A percentile compares a stretch with the other conserved stretches of the same genome.
These are phyloP conservation scores for Vigna mungo DNA, from an alignment of 306 rosid genomes.

Conservation along the genomic window DNA sequence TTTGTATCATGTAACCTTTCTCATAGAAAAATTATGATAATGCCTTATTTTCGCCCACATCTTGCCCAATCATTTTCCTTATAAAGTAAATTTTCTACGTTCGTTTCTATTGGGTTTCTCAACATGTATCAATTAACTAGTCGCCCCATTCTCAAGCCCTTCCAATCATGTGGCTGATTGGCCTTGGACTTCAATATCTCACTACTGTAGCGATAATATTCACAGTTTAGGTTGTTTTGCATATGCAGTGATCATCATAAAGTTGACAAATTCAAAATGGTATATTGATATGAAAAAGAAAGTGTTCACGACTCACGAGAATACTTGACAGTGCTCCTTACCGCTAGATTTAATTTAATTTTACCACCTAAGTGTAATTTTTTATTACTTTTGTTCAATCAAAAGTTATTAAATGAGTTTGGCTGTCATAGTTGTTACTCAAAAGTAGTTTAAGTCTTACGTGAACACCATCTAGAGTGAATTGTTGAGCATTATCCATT, in stretches of 20 bases:
- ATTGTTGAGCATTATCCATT: neutral
- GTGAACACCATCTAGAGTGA: neutral
- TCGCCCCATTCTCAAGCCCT: slow-evolving; percentile 8
- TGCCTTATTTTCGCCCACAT: slow-evolving; percentile 48
- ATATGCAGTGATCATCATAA: slow-evolving; percentile 14
- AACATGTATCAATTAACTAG: slow-evolving; percentile 29
- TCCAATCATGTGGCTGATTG: slow-evolving; percentile 30
- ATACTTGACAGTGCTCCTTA: neutral
- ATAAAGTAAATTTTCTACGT: slow-evolving; percentile 20
- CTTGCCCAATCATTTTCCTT: slow-evolving; percentile 38
- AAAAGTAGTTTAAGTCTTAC: neutral
- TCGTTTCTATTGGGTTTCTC: slow-evolving; percentile 22
- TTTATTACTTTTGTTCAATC: neutral
- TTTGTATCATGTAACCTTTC: slow-evolving; percentile 76
- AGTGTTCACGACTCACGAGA: neutral
- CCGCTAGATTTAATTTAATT: neutral
- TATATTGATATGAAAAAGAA: slow-evolving; percentile 6
- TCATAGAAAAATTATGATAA: slow-evolving; percentile 67
- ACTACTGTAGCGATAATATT: slow-evolving; percentile 38
- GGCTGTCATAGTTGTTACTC: neutral
- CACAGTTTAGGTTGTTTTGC: slow-evolving; percentile 39
- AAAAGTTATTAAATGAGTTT: neutral
- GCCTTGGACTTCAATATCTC: slow-evolving; percentile 21
- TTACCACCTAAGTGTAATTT: neutral
- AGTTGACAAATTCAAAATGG: slow-evolving; percentile 28